Conservation (phyloP, 306 rosid species). For the Pyrus pyrifolia region DNA sequence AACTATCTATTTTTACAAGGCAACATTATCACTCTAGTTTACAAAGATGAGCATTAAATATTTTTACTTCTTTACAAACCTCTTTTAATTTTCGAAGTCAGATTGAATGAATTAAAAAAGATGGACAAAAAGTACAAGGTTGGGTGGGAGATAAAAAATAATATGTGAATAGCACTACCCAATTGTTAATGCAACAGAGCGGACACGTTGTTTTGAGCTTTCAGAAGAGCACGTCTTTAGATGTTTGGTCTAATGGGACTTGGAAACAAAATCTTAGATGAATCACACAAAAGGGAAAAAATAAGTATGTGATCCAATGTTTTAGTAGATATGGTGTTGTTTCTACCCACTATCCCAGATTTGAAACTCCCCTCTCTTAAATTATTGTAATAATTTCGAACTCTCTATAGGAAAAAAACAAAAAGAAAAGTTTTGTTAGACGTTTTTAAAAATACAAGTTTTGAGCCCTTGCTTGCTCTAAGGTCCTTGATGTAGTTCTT, state of each 20-base stretch:
- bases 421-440: background rate
- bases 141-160: too few species aligned
- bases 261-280: background rate
- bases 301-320: fast-evolving
- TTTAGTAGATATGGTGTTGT: too few species aligned
- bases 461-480: constrained; percentile 1
- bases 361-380: too few species aligned
- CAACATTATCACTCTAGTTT: too few species aligned
- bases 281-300: background rate
- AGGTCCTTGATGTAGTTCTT: background rate
- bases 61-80: too few species aligned
- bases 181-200: background rate
- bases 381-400: too few species aligned
- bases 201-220: background rate
- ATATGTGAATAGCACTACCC: too few species aligned
- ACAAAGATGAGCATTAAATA: background rate
- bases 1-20: background rate
- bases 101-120: too few species aligned
- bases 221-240: background rate
- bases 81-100: too few species aligned
- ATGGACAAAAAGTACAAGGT: too few species aligned
- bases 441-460: background rate
- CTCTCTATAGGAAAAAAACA: background rate
- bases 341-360: fast-evolving
- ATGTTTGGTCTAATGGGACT: background rate